phyloP scores from a whole-genome alignment of 2,329 filamentous ascomycete species.

The Orbilia oligospora region DNA sequence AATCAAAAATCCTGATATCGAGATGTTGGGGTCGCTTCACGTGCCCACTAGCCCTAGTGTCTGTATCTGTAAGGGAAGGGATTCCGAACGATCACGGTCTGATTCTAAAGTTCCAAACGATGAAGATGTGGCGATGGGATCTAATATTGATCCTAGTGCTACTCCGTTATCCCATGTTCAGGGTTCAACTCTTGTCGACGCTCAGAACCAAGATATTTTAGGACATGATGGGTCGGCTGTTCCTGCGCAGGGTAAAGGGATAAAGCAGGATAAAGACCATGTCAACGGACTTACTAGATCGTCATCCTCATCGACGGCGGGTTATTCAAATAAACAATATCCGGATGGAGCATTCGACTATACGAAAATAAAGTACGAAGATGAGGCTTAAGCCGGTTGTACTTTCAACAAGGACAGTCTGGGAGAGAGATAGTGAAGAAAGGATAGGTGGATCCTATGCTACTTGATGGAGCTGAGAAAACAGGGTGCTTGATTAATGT shows the following conservation, averaged over 20 bases:
- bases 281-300: background rate
- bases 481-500: background rate
- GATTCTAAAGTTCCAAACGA: background rate
- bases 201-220: background rate
- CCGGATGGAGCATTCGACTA: background rate
- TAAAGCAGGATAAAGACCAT: background rate
- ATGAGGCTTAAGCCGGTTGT: background rate
- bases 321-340: background rate
- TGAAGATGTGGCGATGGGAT: background rate
- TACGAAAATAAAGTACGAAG: background rate
- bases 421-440: background rate
- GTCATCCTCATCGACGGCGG: background rate
- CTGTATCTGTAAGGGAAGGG: background rate
- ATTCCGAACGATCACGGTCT: background rate
- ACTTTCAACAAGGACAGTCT: background rate
- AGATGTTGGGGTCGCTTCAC: background rate
- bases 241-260: background rate
- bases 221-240: background rate
- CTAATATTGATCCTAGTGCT: background rate
- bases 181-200: background rate
- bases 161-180: background rate
- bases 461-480: background rate
- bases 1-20: conserved; percentile 18
- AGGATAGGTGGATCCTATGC: conserved; percentile 7
- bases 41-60: background rate